A percentile compares a stretch with the other conserved stretches of the same genome.
These are phyloP conservation scores for Suillus subluteus DNA, from an alignment of 768 basidiomycete genomes.

Conservation along the genomic window DNA sequence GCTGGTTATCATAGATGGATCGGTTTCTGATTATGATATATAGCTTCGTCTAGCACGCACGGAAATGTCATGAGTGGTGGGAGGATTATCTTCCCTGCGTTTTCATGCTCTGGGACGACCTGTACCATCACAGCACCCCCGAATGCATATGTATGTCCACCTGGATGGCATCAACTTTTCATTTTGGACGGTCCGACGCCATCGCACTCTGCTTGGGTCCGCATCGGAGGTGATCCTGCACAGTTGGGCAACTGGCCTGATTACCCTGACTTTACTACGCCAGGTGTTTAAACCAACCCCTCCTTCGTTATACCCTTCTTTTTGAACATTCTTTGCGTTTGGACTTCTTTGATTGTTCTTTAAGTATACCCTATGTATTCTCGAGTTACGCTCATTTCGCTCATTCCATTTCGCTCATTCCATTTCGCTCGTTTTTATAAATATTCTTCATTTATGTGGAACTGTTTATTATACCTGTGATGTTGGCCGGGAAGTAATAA, in stretches of 20 bases:
- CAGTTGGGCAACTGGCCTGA: constrained; percentile 75
- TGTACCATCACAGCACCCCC: constrained; percentile 83
- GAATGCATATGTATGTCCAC: constrained; percentile 66
- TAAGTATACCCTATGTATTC: background rate
- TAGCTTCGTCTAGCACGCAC: constrained; percentile 76
- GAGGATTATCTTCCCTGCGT: constrained; percentile 72
- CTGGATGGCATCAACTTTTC: constrained; percentile 78
- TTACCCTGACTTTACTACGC: constrained; percentile 66
- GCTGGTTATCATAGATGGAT: background rate
- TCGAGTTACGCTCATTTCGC: background rate
- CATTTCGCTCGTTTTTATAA: background rate
- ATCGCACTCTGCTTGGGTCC: constrained; percentile 72
- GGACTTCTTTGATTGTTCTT: background rate
- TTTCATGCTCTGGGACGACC: constrained; percentile 66
- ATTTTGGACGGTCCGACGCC: constrained; percentile 81
- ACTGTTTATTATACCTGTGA: background rate
- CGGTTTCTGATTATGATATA: constrained; percentile 14
- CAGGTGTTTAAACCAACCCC: constrained; percentile 51
- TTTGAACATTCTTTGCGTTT: background rate
- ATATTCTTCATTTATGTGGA: background rate
- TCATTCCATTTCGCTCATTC: background rate
- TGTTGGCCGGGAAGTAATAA: background rate
- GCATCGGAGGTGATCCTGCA: constrained; percentile 79
- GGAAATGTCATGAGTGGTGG: constrained; percentile 75
- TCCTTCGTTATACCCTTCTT: background rate